A percentile compares a stretch with the other conserved stretches of the same genome.
phyloP scores from a whole-genome alignment of 352 stramenopile species.

The Phytophthora litchii region DNA sequence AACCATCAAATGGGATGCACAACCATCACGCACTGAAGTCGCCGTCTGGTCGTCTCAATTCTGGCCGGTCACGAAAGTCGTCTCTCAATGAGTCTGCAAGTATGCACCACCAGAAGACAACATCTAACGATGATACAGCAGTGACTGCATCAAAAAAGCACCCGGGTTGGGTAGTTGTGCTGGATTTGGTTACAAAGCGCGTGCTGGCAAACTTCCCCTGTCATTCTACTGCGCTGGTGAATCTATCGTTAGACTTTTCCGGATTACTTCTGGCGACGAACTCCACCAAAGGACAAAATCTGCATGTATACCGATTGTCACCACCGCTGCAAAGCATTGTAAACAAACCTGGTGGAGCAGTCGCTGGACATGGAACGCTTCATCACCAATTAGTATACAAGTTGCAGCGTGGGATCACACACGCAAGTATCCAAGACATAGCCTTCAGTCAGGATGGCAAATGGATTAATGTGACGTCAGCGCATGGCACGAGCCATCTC shows the following conservation, averaged over 20 bases:
- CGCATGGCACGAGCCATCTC: constrained; percentile 85
- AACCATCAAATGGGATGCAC: constrained; percentile 19
- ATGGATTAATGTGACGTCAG: constrained; percentile 87
- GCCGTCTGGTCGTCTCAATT: constrained; percentile 19
- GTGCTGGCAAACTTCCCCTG: constrained; percentile 79
- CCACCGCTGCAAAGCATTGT: constrained; percentile 56
- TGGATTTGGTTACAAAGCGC: constrained; percentile 65
- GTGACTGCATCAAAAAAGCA: constrained; percentile 37
- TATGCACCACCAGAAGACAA: constrained; percentile 5
- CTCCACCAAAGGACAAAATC: constrained; percentile 85
- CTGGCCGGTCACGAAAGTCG: constrained; percentile 18
- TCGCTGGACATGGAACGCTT: constrained; percentile 23
- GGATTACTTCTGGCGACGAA: constrained; percentile 80
- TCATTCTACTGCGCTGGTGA: constrained; percentile 74
- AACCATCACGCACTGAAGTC: constrained; percentile 17
- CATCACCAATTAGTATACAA: constrained; percentile 80
- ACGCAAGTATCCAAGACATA: constrained; percentile 84
- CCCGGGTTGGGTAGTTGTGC: constrained; percentile 68
- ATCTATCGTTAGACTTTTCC: constrained; percentile 77
- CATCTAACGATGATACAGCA: constrained; percentile 19
- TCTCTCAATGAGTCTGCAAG: constrained; percentile 18
- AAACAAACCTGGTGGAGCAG: constrained; percentile 27
- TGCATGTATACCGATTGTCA: constrained; percentile 83
- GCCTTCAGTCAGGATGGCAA: constrained; percentile 84
- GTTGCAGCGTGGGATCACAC: constrained; percentile 86